Evolutionary conservation across 2,329 filamentous ascomycete genomes (phyloP).

Genomic region (Ophiostoma perfectum): DNA sequence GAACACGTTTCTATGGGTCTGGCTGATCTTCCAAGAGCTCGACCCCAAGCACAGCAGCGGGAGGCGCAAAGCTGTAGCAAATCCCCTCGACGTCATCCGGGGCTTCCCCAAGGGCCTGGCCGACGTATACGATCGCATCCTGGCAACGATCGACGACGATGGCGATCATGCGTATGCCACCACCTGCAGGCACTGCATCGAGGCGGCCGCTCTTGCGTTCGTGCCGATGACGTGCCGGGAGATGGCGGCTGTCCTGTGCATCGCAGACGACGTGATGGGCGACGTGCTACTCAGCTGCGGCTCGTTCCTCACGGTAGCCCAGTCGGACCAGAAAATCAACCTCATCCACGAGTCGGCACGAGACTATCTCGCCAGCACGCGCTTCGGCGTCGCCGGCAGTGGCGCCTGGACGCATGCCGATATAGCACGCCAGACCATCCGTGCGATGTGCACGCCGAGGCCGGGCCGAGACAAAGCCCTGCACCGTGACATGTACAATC

Average conservation of each 20-base stretch:
- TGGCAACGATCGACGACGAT: not conserved
- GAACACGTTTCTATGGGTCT: not conserved
- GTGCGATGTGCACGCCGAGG: not conserved
- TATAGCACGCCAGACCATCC: not conserved
- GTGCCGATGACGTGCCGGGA: not conserved
- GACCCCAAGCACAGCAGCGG: not conserved
- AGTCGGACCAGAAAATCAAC: not conserved
- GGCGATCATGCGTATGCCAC: not conserved
- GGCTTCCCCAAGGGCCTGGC: not conserved
- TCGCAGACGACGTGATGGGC: not conserved
- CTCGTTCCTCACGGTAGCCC: not conserved
- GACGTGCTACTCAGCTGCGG: not conserved
- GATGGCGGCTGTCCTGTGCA: not conserved
- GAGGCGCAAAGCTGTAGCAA: not conserved
- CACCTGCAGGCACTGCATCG: not conserved
- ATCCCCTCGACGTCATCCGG: not conserved
- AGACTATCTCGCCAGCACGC: not conserved
- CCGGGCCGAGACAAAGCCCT: not conserved
- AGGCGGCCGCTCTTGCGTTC: not conserved
- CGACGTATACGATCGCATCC: not conserved
- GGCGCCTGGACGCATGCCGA: not conserved
- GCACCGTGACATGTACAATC: not conserved
- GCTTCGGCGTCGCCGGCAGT: not conserved
- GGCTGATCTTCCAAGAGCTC: not conserved
- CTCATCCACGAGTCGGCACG: not conserved